Evolutionary conservation across 2,329 filamentous ascomycete genomes (phyloP).

Genomic region (Berkeleyomyces basicola): DNA sequence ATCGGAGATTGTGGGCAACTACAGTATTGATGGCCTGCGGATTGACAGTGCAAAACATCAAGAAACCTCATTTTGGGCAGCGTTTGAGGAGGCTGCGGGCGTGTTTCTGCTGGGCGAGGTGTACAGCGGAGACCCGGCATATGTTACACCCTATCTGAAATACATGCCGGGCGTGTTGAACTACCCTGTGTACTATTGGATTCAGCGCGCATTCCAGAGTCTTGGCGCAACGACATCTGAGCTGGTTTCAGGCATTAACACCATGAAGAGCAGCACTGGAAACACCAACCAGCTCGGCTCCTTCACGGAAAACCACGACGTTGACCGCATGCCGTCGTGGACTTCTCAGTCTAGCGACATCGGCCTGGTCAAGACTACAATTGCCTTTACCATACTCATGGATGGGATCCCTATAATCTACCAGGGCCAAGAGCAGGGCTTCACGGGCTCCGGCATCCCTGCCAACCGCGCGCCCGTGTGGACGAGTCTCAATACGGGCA

Average conservation of each 20-base stretch:
- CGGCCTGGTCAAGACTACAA: constrained; percentile 32
- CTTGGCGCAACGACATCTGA: constrained; percentile 13
- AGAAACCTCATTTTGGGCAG: constrained; percentile 33
- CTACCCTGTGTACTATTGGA: constrained; percentile 15
- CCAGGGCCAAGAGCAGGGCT: constrained; percentile 45
- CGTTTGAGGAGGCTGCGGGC: constrained; percentile 39
- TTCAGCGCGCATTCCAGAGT: constrained; percentile 13
- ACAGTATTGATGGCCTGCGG: constrained; percentile 50
- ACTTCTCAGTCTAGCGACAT: constrained; percentile 29
- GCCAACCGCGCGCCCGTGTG: constrained; percentile 14
- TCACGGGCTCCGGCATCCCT: constrained; percentile 31
- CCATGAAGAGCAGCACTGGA: constrained; percentile 37
- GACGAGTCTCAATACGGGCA: constrained; percentile 11
- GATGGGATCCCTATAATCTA: constrained; percentile 42
- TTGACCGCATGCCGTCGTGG: constrained; percentile 34
- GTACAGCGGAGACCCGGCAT: constrained; percentile 33
- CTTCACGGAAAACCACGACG: constrained; percentile 49
- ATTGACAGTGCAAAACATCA: constrained; percentile 54
- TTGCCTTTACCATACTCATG: constrained; percentile 19
- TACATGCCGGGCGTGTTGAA: constrained; percentile 35
- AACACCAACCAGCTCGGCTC: constrained; percentile 29
- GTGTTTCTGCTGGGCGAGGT: constrained; percentile 51
- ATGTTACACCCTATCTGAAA: constrained; percentile 39
- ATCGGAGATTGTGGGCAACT: constrained; percentile 51
- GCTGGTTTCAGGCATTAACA: constrained; percentile 47